Conservation (phyloP, 768 basidiomycete species). For the Mycena amicta region DNA sequence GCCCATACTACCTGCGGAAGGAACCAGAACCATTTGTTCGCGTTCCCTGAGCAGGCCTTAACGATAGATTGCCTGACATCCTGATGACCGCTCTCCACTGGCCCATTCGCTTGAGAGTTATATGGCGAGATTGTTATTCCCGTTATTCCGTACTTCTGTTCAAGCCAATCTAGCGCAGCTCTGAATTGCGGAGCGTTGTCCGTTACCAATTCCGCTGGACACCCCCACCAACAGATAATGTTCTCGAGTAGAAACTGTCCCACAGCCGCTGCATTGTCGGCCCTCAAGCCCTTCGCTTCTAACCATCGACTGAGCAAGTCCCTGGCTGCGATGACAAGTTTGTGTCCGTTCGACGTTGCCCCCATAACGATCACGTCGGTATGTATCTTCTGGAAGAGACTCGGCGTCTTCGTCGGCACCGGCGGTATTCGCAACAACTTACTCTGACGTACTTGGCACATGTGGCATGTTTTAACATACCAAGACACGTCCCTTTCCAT, state of each 20-base stretch:
- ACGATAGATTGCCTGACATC: constrained; percentile 36
- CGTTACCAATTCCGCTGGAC: constrained; percentile 38
- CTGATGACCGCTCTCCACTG: constrained; percentile 27
- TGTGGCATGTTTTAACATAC: constrained; percentile 28
- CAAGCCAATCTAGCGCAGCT: constrained; percentile 26
- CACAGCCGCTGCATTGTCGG: constrained; percentile 24
- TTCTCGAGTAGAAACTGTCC: constrained; percentile 31
- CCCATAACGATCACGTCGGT: constrained; percentile 29
- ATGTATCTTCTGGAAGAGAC: constrained; percentile 28
- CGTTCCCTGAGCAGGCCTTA: constrained; percentile 36
- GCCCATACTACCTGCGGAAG: constrained; percentile 37
- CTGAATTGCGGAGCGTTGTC: constrained; percentile 41
- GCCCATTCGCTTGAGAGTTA: constrained; percentile 37
- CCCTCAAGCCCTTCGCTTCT: constrained; percentile 25
- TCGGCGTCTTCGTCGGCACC: constrained; percentile 21
- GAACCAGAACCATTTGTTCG: constrained; percentile 33
- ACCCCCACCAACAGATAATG: constrained; percentile 41
- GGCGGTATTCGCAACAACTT: constrained; percentile 18
- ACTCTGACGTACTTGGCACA: constrained; percentile 27
- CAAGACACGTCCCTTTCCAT: constrained; percentile 26
- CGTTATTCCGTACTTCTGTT: constrained; percentile 29
- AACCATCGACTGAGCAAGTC: constrained; percentile 22
- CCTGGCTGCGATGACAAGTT: constrained; percentile 28
- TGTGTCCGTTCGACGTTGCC: constrained; percentile 12
- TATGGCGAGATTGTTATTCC: constrained; percentile 38